Conservation (phyloP, 139 green algal species). For the Micractinium sp. region DNA sequence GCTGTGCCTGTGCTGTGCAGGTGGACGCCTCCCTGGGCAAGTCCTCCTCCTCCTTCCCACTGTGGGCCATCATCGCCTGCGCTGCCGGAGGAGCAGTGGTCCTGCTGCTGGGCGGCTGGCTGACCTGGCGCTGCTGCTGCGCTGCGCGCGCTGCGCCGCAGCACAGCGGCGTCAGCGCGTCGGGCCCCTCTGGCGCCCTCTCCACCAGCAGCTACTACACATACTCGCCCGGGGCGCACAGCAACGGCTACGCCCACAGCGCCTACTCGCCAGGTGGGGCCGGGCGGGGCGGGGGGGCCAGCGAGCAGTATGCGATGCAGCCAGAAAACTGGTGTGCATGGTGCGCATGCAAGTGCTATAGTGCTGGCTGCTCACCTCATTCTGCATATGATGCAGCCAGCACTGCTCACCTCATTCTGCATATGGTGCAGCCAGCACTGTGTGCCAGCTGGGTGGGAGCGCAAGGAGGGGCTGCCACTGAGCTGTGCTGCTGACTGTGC, state of each 20-base stretch:
- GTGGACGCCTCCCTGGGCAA: slow-evolving; percentile 17
- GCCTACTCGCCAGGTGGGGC: not conserved
- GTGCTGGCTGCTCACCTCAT: too few relatives aligned
- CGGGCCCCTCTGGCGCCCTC: not conserved
- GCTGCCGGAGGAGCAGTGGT: slow-evolving; percentile 20
- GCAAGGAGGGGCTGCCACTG: too few relatives aligned
- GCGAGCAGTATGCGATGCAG: not conserved
- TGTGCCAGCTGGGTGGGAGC: too few relatives aligned
- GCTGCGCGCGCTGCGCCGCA: not conserved
- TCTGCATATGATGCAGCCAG: too few relatives aligned
- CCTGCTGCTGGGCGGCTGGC: not conserved
- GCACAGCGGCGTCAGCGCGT: not conserved
- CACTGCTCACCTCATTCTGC: too few relatives aligned
- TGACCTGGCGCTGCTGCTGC: slow-evolving; percentile 37
- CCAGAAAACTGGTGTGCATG: too few relatives aligned
- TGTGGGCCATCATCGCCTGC: slow-evolving; percentile 40
- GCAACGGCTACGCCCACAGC: not conserved
- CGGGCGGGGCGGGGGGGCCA: too few relatives aligned
- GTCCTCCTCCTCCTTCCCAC: slow-evolving; percentile 19
- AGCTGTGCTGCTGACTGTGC: too few relatives aligned
- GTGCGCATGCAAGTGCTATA: too few relatives aligned
- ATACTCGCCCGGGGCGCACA: not conserved
- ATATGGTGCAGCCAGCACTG: too few relatives aligned
- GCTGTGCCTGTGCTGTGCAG: not conserved
- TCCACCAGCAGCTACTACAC: slow-evolving; percentile 10